Conservation (phyloP, 2,329 filamentous ascomycete genomes). For the Rhytidhysteron rufulum region DNA sequence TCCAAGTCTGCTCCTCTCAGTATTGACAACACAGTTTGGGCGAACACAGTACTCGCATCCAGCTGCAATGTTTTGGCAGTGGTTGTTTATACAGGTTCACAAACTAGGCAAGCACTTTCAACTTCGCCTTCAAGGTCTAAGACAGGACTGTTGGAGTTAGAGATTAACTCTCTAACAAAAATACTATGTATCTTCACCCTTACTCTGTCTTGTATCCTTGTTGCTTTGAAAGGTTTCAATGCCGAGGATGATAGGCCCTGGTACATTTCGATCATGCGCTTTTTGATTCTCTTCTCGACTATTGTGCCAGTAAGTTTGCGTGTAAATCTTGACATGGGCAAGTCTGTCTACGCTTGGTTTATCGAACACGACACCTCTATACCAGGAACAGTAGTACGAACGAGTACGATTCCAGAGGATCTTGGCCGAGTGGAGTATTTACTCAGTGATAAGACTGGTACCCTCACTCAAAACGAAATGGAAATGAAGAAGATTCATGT, state of each 20-base stretch:
- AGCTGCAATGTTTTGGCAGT: slow-evolving; percentile 84
- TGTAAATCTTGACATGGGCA: slow-evolving; percentile 95
- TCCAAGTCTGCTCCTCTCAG: slow-evolving; percentile 67
- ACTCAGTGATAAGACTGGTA: slow-evolving; percentile 97
- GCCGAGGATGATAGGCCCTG: slow-evolving; percentile 64
- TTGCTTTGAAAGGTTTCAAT: slow-evolving; percentile 79
- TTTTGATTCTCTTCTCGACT: slow-evolving; percentile 96
- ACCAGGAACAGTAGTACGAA: slow-evolving; percentile 86
- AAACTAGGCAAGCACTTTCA: slow-evolving; percentile 90
- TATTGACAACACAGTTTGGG: slow-evolving; percentile 98
- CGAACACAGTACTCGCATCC: slow-evolving; percentile 93
- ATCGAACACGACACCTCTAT: slow-evolving; percentile 91
- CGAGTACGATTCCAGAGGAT: slow-evolving; percentile 96
- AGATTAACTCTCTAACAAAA: slow-evolving; percentile 96
- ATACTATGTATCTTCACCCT: slow-evolving; percentile 89
- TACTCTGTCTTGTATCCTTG: slow-evolving; percentile 78
- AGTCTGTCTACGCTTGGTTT: slow-evolving; percentile 92
- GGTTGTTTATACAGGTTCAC: slow-evolving; percentile 89
- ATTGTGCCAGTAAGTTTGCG: slow-evolving; percentile 96
- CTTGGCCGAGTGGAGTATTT: slow-evolving; percentile 94
- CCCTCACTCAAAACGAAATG: slow-evolving; percentile 96
- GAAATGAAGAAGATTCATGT: slow-evolving; percentile 99
- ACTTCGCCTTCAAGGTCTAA: slow-evolving; percentile 91
- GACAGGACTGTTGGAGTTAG: slow-evolving; percentile 86
- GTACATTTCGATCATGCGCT: slow-evolving; percentile 98